Evolutionary conservation across 371 early-diverging fungal species (phyloP), one percentile per base, ranked within the genome.

Genomic region (Apophysomyces trapeziformis): DNA sequence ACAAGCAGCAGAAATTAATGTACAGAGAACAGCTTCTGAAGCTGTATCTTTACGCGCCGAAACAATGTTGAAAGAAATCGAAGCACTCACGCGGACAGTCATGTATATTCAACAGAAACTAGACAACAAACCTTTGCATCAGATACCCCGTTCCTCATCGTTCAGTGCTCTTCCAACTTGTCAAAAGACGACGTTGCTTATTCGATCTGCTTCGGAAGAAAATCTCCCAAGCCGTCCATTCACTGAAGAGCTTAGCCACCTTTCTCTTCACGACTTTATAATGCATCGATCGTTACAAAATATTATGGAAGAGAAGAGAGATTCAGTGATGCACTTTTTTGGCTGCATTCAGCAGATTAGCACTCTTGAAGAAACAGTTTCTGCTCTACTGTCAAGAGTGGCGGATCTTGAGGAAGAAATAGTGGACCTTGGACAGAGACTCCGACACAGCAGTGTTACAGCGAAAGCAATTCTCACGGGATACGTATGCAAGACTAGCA

Each of bases 331-430:
- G 12, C 45, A 32, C 4, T 71, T 71, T 50, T 37, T 68, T 5
- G 46, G 65, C 21, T 64, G 65, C 26, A 68, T 71, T 61, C 65
- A 62, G n/a, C 50, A 57, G 0, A 61, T 71, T 14, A 71, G 71
- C 57, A 44, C 61, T 38, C 60, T 71, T 0, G 71, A 71, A 36
- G 61, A 71, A 32, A 67, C 71, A 8, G 54, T 71, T 0, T 45
- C 62, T 8, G 45, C 44, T 16, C 38, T 71, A 2, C 68, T 68
- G 32, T 68, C 71, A 13, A 64, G 43, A 16, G 18, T 71, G 45
- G 68, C 68, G 32, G 57, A 64, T 7, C 21, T 71, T 7, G 71
- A 71, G 39, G 46, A 57, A 32, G 57, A 39, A 7, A 65, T 68
- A 4, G 61, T 61, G 13, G 5, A 36, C 7, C 26, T 71, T 26